A percentile compares a stretch with the other conserved stretches of the same genome.
Evolutionary conservation across 164 flowering plant species (phyloP).

Genomic region (Vitis amurensis): DNA sequence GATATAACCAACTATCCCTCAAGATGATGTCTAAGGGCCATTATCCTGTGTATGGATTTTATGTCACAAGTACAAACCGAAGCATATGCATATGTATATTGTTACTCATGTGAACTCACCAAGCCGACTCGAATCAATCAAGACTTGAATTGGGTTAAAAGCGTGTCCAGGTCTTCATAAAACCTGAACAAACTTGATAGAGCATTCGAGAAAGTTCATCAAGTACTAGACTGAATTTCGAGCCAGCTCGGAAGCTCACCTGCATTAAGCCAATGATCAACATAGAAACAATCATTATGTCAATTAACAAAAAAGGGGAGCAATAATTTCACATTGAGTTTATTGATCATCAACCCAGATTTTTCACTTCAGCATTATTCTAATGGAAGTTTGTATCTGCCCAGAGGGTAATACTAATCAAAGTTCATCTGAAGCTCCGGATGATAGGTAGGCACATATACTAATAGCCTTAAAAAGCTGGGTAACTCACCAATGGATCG

Average conservation of each 20-base stretch:
- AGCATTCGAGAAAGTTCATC: slow-evolving; percentile 37
- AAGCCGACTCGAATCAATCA: slow-evolving; percentile 45
- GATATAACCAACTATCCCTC: too few species aligned
- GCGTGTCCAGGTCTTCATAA: slow-evolving; percentile 49
- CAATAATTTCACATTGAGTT: background rate
- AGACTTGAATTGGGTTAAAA: slow-evolving; percentile 32
- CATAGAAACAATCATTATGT: slow-evolving; percentile 19
- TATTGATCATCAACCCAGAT: too few species aligned
- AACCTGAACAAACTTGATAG: slow-evolving; percentile 43
- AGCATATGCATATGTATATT: background rate
- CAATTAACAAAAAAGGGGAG: background rate
- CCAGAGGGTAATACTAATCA: too few species aligned
- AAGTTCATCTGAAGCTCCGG: too few species aligned
- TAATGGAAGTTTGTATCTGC: background rate
- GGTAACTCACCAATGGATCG: slow-evolving; percentile 84
- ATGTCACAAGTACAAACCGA: background rate
- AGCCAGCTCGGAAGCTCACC: slow-evolving; percentile 53
- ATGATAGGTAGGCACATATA: too few species aligned
- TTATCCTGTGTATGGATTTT: background rate
- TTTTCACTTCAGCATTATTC: background rate
- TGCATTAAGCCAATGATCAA: slow-evolving; percentile 37
- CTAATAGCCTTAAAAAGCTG: too few species aligned
- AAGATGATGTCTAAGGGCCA: background rate
- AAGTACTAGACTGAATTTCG: slow-evolving; percentile 46
- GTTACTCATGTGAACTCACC: slow-evolving; percentile 23